A percentile compares a stretch with the other conserved stretches of the same genome.
These are phyloP conservation scores for Globisporangium irregulare DNA, from an alignment of 352 stramenopile genomes.

Conservation along the genomic window DNA sequence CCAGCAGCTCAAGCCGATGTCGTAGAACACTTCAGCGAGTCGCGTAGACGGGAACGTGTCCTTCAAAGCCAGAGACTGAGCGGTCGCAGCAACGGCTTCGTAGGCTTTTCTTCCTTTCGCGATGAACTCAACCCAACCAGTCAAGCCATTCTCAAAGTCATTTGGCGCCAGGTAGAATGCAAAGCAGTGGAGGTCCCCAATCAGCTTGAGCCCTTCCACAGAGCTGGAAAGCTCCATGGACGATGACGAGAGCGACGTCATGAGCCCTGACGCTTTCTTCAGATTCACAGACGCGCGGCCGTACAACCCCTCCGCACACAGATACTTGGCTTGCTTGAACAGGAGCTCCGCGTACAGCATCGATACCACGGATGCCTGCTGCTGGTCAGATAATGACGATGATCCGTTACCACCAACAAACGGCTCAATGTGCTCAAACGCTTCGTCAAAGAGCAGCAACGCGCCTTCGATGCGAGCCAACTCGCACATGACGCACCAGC, in stretches of 20 bases:
- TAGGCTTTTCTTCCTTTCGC: conserved; percentile 53
- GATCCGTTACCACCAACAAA: conserved; percentile 22
- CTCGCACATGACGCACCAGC: conserved; percentile 73
- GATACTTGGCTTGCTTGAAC: conserved; percentile 73
- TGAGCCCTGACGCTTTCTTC: conserved; percentile 51
- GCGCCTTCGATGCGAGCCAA: conserved; percentile 76
- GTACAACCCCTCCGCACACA: conserved; percentile 75
- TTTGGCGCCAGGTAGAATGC: conserved; percentile 75
- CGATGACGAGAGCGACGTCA: conserved; percentile 31
- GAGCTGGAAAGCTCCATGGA: conserved; percentile 14
- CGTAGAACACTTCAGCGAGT: conserved; percentile 54
- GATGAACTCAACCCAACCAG: conserved; percentile 63
- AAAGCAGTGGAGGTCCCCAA: conserved; percentile 81
- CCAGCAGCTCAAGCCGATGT: conserved; percentile 73
- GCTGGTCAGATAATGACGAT: neutral
- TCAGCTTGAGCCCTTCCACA: conserved; percentile 55
- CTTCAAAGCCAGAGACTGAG: neutral
- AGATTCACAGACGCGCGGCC: conserved; percentile 62
- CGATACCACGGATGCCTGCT: conserved; percentile 33
- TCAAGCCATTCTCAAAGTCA: conserved; percentile 34
- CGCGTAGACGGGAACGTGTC: conserved; percentile 9
- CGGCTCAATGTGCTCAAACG: conserved; percentile 51
- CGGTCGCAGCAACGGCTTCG: conserved; percentile 29
- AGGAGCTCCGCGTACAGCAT: conserved; percentile 70
- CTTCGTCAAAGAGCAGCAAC: conserved; percentile 69